Base-by-base conservation (phyloP, 2,329 filamentous ascomycete species). In the Samsoniella hepiali region DNA sequence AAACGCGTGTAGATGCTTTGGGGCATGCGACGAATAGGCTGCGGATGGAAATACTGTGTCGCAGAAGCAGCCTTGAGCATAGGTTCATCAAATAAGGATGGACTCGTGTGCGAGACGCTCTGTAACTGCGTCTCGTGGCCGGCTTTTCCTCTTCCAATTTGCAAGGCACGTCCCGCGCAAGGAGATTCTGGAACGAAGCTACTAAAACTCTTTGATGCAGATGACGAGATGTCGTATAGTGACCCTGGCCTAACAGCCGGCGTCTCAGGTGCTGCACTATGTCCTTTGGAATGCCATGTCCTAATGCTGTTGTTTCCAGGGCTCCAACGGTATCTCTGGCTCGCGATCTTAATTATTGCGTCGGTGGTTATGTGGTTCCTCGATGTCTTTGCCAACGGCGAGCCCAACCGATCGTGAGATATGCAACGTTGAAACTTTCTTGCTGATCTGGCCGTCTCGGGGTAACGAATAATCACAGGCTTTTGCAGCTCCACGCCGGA, bases 401-500 rank as follows among this genome's bases (percentile, higher is more conserved):
- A 49, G 1, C 22, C 15, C 9, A 17, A 32, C 13, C 9, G 5
- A 27, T 5, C 6, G n/a, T 17, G 53, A 17, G 15, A 2, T 22
- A 44, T 32, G 13, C 22, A 44, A n/a, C 29, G 50, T 40, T 53
- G 53, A 15, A 34, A 38, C 34, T 17, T 42, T 44, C 11, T 63
- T 22, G 36, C 38, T 50, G 53, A 57, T 36, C 53, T 34, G 13
- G 60, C 27, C 9, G 40, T 57, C 27, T 63, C 53, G 6, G 69
- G 63, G 50, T 68, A 70, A 11, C 69, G 64, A 8, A 69, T 62
- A 1, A 64, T 50, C 15, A 73, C 64, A 9, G 71, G 66, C 55
- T 74, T 76, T 53, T 76, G 74, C 11, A 73, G 57, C 22, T 64
- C 65, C 7, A 75, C 64, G 3, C 75, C 73, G 0, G 69, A 71